A percentile compares a stretch with the other conserved stretches of the same genome.
Conservation (phyloP, 805 yeast genomes). For the Saturnispora silvae region DNA sequence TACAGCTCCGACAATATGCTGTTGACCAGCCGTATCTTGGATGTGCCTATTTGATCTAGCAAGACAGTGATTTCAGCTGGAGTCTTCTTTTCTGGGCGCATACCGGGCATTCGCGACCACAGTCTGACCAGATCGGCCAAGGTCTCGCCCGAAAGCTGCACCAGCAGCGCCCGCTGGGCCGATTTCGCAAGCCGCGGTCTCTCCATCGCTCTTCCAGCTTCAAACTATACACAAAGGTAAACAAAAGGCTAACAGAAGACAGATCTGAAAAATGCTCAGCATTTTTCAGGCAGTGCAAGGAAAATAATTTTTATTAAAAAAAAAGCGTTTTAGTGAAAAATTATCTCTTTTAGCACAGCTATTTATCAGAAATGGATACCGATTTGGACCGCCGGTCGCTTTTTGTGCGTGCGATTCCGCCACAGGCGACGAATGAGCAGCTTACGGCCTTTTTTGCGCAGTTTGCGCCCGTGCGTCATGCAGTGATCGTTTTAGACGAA, state of each 20-base stretch:
- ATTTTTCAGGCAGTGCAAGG: constrained; percentile 3
- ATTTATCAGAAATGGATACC: constrained; percentile 15
- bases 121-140: not conserved
- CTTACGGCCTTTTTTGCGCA: constrained; percentile 80
- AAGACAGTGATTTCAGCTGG: no score
- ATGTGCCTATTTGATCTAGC: no score
- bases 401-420: constrained; percentile 80
- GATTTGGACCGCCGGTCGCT: constrained; percentile 50
- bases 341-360: no score
- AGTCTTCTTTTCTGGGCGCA: no score
- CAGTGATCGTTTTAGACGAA: constrained; percentile 75
- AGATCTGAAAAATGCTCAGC: no score
- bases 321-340: no score
- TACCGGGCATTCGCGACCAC: not conserved
- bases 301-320: not conserved
- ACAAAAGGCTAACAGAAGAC: no score
- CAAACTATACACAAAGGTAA: no score
- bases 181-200: not conserved
- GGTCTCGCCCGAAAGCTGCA: not conserved
- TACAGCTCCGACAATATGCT: constrained; percentile 40
- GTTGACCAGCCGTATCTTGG: constrained; percentile 31
- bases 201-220: no score
- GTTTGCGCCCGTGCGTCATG: constrained; percentile 91
- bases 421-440: constrained; percentile 69
- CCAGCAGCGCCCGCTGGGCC: not conserved